These are phyloP conservation scores for Perkinsela sp. DNA, from an alignment of 208 protist genomes.

Conservation along the genomic window DNA sequence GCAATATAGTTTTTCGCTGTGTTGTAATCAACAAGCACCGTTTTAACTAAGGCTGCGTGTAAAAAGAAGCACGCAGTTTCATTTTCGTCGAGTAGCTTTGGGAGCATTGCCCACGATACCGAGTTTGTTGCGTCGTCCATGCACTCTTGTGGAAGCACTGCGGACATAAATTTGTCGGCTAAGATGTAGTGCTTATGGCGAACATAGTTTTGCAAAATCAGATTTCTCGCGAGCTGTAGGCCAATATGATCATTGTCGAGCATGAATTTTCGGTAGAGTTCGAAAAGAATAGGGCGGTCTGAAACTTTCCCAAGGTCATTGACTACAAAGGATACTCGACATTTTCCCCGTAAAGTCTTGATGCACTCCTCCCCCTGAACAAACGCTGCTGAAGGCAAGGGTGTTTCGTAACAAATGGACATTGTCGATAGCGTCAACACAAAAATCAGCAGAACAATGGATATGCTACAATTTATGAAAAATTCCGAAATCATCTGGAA, in stretches of 20 bases:
- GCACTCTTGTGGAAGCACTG: not conserved
- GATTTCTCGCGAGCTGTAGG: not conserved
- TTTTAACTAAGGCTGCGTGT: conserved; percentile 76
- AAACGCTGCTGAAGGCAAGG: not conserved
- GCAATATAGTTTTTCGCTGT: conserved; percentile 68
- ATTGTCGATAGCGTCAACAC: too few species aligned
- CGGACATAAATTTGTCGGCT: not conserved
- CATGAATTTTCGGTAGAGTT: not conserved
- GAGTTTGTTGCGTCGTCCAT: not conserved
- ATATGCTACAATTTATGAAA: too few species aligned
- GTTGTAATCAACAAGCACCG: conserved; percentile 80
- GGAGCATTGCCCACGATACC: not conserved
- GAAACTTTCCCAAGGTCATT: not conserved
- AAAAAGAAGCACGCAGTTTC: conserved; percentile 80
- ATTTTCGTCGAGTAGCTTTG: conserved; percentile 8
- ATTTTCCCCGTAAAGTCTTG: not conserved
- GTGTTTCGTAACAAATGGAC: not conserved
- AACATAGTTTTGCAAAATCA: conserved; percentile 1
- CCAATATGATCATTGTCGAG: not conserved
- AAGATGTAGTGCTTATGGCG: not conserved
- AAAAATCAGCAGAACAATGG: too few species aligned
- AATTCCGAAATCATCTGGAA: too few species aligned
- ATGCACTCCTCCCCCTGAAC: not conserved
- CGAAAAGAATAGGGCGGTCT: not conserved
- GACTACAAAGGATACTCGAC: not conserved